Evolutionary conservation across 1,284 basidiomycete genomes (phyloP), one percentile per base, ranked within the genome.

Genomic region (Anthracocystis setariae): DNA sequence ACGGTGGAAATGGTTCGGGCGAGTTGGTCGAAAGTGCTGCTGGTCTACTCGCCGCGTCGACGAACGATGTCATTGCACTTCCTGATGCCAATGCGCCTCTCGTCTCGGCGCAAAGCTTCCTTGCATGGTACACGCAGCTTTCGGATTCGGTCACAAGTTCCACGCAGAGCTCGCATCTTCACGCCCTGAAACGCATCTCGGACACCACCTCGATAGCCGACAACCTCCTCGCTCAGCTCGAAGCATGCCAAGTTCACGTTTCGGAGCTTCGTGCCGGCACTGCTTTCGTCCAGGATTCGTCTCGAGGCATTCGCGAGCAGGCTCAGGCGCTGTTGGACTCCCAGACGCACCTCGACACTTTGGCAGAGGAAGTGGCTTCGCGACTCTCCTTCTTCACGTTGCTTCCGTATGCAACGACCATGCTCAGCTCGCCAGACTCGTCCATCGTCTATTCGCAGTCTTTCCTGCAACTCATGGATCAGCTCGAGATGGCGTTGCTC

Each of bases 321-420:
- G 78, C 80, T 0, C 74, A 75, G 24, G 46, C 56, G 4, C 55
- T 77, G 15, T 61, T 77, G 21, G 55, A 70, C 37, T 62, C 65
- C 5, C 76, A 75, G 46, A 61, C 54, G 3, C 70, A 79, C 24
- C 70, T 82, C 38, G 70, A 76, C 25, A 46, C 38, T 10, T 49
- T 80, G 10, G 61, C 73, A 9, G 58, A 73, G 13, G 61, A 73
- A 4, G 51, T 82, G 12, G 37, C 54, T 9, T 58, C 73, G 17
- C 67, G 79, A 10, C 77, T 80, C 18, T 67, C 69, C 15, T 81
- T 79, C 71, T 82, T 81, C 52, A 71, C 74, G 15, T 44, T 82
- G 35, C 68, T 81, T 0, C 76, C 76, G 0, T 68, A 73, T 20
- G 71, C 73, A 5, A 79, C 79, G 10, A 58, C 58, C 24, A 64